Evolutionary conservation across 176 grass and related monocot genomes (phyloP).

Genomic region (Aechmea fasciata): DNA sequence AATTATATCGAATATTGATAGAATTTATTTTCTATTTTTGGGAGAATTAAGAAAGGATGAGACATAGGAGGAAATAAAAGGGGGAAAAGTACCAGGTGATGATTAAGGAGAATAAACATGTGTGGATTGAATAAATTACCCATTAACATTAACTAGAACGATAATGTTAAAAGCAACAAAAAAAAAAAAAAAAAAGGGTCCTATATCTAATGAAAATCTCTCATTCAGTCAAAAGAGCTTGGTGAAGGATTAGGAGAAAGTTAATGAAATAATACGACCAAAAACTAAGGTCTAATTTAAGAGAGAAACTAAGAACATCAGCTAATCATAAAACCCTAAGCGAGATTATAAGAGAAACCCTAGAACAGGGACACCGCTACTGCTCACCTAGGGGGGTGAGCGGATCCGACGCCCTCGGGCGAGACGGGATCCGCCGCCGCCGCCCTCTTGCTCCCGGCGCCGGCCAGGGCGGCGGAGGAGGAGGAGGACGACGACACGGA

Average conservation of each 20-base stretch:
- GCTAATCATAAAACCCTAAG: neutral
- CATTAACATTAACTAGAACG: too few relatives aligned
- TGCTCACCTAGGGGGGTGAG: constrained; percentile 20
- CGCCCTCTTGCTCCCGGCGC: neutral
- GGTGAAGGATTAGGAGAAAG: too few relatives aligned
- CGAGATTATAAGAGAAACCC: neutral
- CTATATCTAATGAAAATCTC: neutral
- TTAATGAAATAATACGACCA: too few relatives aligned
- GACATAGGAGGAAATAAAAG: neutral
- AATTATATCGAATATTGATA: too few relatives aligned
- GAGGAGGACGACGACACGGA: constrained; percentile 23
- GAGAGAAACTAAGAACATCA: too few relatives aligned
- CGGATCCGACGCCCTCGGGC: constrained; percentile 12
- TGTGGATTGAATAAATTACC: too few relatives aligned
- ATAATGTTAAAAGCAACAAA: too few relatives aligned
- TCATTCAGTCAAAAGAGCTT: neutral
- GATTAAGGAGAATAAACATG: too few relatives aligned
- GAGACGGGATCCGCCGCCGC: constrained; percentile 14
- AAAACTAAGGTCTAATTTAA: too few relatives aligned
- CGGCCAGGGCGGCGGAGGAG: constrained; percentile 6
- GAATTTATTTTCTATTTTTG: too few relatives aligned
- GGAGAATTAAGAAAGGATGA: neutral
- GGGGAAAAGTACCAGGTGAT: neutral
- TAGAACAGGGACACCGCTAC: neutral
- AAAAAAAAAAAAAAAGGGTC: neutral